Conservation (phyloP, 2,329 filamentous ascomycete genomes). For the Emmonsiellopsis sp. region DNA sequence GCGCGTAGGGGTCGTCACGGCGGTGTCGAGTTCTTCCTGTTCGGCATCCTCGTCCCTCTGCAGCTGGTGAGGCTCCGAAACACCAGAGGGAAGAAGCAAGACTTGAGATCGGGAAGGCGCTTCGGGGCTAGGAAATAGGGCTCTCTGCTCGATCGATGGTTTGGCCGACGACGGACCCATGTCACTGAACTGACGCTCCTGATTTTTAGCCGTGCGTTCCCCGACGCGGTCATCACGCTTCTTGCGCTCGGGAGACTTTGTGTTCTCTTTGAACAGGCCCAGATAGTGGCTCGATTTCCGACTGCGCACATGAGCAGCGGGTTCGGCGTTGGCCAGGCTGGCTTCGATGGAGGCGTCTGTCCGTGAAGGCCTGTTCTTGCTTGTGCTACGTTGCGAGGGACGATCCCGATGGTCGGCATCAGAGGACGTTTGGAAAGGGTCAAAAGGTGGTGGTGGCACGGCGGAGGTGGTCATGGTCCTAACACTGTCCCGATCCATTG, state of each 20-base stretch:
- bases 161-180: constrained; percentile 4
- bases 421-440: neutral
- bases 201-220: constrained; percentile 16
- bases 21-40: neutral
- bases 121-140: neutral
- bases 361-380: constrained; percentile 34
- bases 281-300: constrained; percentile 58
- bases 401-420: neutral
- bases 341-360: constrained; percentile 57
- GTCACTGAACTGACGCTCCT: constrained; percentile 13
- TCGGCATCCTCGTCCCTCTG: neutral
- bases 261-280: constrained; percentile 55
- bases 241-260: constrained; percentile 43
- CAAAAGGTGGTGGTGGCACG: neutral
- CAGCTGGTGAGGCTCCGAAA: neutral
- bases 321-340: constrained; percentile 49
- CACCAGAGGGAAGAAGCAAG: neutral
- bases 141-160: constrained; percentile 1
- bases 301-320: constrained; percentile 46
- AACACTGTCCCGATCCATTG: neutral
- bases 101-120: neutral
- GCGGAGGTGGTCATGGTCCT: neutral
- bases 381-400: constrained; percentile 27
- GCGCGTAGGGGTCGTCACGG: neutral
- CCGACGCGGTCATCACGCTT: constrained; percentile 37